These are phyloP conservation scores for Fusarium aywerte DNA, from an alignment of 2,329 filamentous ascomycete species.

Conservation along the genomic window DNA sequence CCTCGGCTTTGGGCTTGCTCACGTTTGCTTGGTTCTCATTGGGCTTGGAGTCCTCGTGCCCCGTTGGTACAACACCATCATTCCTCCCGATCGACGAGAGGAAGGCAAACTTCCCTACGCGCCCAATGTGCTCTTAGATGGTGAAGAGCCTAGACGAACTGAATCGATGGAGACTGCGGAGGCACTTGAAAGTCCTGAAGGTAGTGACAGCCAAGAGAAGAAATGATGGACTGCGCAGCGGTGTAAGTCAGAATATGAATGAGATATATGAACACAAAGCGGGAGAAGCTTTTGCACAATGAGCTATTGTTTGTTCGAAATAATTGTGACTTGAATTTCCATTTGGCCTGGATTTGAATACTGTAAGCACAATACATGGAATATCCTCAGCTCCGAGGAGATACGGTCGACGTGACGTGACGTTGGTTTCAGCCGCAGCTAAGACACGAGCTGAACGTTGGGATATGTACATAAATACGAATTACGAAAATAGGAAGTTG, in stretches of 20 bases:
- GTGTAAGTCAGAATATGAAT: neutral
- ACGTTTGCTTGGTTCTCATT: constrained; percentile 59
- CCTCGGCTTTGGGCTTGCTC: constrained; percentile 60
- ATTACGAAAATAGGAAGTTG: constrained; percentile 8
- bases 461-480: neutral
- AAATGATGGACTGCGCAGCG: neutral
- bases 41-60: constrained; percentile 62
- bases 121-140: constrained; percentile 39
- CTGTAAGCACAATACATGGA: neutral
- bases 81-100: constrained; percentile 57
- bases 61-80: constrained; percentile 64
- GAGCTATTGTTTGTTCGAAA: neutral
- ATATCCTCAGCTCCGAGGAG: neutral
- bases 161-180: constrained; percentile 33
- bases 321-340: neutral
- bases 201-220: constrained; percentile 32
- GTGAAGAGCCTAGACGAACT: constrained; percentile 24
- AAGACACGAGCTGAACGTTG: neutral
- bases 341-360: neutral
- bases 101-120: constrained; percentile 56
- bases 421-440: neutral
- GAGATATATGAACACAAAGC: neutral
- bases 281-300: neutral
- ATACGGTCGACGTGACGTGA: neutral
- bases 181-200: constrained; percentile 5